Percentiles rank a stretch among this genome's conserved stretches.
Conservation (phyloP, 495 filamentous ascomycete genomes). For the Hypoxylon trugodes region DNA sequence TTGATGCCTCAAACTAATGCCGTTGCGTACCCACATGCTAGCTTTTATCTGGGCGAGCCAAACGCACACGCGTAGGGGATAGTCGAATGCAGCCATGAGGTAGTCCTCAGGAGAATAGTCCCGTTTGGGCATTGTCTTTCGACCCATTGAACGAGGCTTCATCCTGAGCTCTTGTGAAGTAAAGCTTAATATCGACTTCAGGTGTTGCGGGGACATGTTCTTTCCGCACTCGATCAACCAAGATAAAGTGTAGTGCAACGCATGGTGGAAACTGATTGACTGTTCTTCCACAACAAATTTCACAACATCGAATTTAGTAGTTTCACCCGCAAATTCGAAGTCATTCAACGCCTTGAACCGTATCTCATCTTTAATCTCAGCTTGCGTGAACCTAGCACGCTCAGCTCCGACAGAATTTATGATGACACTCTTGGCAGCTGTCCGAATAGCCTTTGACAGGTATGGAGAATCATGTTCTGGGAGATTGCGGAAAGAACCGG, state of each 20-base stretch:
- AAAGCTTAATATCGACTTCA: conserved; percentile 72
- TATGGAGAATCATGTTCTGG: conserved; percentile 67
- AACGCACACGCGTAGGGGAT: conserved; percentile 88
- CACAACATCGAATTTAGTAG: conserved; percentile 73
- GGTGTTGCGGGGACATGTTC: conserved; percentile 69
- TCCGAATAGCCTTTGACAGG: conserved; percentile 76
- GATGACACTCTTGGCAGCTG: conserved; percentile 78
- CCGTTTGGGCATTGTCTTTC: conserved; percentile 58
- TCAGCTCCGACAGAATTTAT: conserved; percentile 90
- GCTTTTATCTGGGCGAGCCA: conserved; percentile 99
- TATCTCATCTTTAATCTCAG: conserved; percentile 85
- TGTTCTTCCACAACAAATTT: conserved; percentile 87
- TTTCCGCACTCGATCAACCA: conserved; percentile 95
- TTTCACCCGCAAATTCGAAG: conserved; percentile 79
- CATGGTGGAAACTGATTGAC: conserved; percentile 97
- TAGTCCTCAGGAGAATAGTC: conserved; percentile 74
- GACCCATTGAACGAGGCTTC: conserved; percentile 63
- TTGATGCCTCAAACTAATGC: conserved; percentile 93
- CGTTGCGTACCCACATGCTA: conserved; percentile 98
- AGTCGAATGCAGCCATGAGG: conserved; percentile 89
- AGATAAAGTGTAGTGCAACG: conserved; percentile 94
- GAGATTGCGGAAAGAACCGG: conserved; percentile 79
- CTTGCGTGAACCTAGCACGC: conserved; percentile 81
- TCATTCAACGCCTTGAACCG: conserved; percentile 78
- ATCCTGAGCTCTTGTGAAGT: conserved; percentile 65